Evolutionary conservation across 1,284 basidiomycete species (phyloP), one percentile per base, ranked within the genome.

Genomic region (Ustilago hordei): DNA sequence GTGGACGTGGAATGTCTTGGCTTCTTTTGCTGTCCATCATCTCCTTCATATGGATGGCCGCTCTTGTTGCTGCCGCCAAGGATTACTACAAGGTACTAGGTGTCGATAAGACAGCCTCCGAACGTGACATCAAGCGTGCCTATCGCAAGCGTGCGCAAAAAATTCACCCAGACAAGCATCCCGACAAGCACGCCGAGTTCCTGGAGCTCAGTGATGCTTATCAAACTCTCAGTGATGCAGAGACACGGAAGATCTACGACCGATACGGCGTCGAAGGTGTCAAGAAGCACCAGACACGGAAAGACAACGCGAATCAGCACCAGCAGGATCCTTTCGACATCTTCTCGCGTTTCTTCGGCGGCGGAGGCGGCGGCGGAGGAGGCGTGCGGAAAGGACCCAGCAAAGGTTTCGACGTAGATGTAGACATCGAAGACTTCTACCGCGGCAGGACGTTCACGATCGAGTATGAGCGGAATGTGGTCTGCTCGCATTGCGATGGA

Each of bases 181-280:
- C 84, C 4, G 84, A 86, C 55, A 84, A 84, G 70, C 78, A 81
- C 34, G 71, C 75, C 38, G 83, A 84, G 69, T 85, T 85, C 17
- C 79, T 86, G 86, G 88, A 86, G 91, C 70, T 86, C 32, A 81
- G 80, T 41, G 84, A 86, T 43, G 84, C 84, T 11, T 86, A 86
- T 54, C 84, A 86, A 64, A 71, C 76, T 9, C 74, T 86, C 12
- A 78, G 75, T 38, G 84, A 86, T 39, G 60, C 78, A 0, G 81
- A 85, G 58, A 67, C 75, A 28, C 75, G 84, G 59, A 75, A 75
- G 60, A 79, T 85, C 43, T 86, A 86, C 75, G 84, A 86, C 61
- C 62, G 76, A 2, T 75, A 81, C 43, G 84, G 84, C 1, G 81
- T 78, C 3, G 84, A 85, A 4, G 84, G 83, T 0, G 83, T 84